Base-by-base conservation (phyloP, 306 rosid species). In the Malus asiatica region DNA sequence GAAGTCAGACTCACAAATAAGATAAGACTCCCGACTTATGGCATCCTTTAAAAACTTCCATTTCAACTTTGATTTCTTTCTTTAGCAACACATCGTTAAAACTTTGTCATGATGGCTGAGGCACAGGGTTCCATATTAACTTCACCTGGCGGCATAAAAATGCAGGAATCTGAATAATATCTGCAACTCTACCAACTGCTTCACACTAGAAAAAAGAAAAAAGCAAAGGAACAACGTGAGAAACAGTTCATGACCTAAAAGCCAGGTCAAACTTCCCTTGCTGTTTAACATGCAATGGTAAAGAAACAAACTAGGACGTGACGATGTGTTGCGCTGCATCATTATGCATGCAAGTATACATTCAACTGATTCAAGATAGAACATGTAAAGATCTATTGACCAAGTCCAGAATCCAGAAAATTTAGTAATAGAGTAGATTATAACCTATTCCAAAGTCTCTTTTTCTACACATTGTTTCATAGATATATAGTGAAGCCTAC, bases 121-220 rank as follows among this genome's bases (percentile, higher is more conserved):
- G 75, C 27, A 73, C 29, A 61, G 19, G 70, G 60, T 27, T 63
- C 19, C 12, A 25, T 25, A 68, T 58, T 62, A 60, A 65, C 23
- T 71, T 66, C 79, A 95, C 96, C 89, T 95, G 98, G 33, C 96
- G 98, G 74, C 97, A 95, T 72, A 90, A 79, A 87, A 95, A 95
- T 76, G 98, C 97, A 79, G 97, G 98, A 86, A 92, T 95, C 88
- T 92, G 98, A 85, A 95, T 92, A 71, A 95, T 85, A 79, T 90
- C 97, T 74, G 96, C 98, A 81, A 95, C 98, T 86, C 70, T 92
- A 76, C 97, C 97, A 80, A 92, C 98, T 84, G 87, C 40, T 86
- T 92, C 98, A 74, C 97, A 92, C 98, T 95, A 83, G 67, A 32
- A 73, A 84, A 59, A 71, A 4, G 11, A 71, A 76, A 79, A 68